Base-by-base conservation (phyloP, 495 filamentous ascomycete species). In the Hyphodiscus hymeniophilus region DNA sequence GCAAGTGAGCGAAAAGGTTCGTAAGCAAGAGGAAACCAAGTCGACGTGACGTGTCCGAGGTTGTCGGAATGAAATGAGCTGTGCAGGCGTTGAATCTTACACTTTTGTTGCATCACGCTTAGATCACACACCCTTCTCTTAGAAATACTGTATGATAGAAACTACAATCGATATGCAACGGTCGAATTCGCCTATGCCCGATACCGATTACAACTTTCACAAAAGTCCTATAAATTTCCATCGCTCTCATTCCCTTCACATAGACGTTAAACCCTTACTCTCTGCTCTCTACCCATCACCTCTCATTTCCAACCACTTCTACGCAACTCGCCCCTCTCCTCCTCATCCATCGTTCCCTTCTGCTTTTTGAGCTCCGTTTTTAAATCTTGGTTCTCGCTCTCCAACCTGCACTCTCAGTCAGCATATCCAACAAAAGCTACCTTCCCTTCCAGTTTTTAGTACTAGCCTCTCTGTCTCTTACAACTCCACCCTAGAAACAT, bases 321-420 rank as follows among this genome's bases (percentile, higher is more conserved):
- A 23, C 18, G 20, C 22, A 24, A 32, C 7, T 33, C 45, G 28
- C 3, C 48, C 17, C 21, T 41, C 36, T 50, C 56, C 30, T 56
- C 52, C 46, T 56, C 53, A 42, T 54, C 56, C 32, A 28, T 10
- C 22, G 41, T 35, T 20, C 42, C 44, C 48, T 62, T 64, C 38
- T 62, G 28, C 33, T 47, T 57, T 46, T 58, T 52, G 32, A 75
- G 23, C 49, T 67, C 44, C 28, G 16, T 26, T 33, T 61, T 69
- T 34, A 77, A 58, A n/a, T 58, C 57, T 1, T 52, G 47, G 58
- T 76, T 77, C 55, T 74, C 69, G 30, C 44, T 54, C 52, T 74
- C 68, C 30, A 76, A n/a, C n/a, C n/a, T n/a, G n/a, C n/a, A n/a
- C n/a, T n/a, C n/a, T n/a, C n/a, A n/a, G n/a, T n/a, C n/a, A n/a